Evolutionary conservation across 192 early-diverging fungal species (phyloP), one percentile per base, ranked within the genome.

Genomic region (Podila verticillata): DNA sequence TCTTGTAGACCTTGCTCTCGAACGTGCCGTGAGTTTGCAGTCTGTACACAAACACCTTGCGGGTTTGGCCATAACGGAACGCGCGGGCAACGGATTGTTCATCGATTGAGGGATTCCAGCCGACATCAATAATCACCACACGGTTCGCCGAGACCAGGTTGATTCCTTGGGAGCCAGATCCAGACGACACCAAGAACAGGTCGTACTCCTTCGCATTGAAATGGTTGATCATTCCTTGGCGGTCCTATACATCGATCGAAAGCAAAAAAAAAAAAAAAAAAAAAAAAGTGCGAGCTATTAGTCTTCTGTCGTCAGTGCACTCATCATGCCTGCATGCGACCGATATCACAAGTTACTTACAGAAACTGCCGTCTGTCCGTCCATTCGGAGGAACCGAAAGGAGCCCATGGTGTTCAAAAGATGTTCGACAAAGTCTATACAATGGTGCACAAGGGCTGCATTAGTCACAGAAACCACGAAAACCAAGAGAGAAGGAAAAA

Each of bases 81-180:
- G 85, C 87, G 7, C 92, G 82, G 0, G 91, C 93, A 34, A 95
- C 86, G 4, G 92, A 90, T 81, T 95, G 93, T 56, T 95, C 90
- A 66, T 92, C 92, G 51, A 83, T 79, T 36, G 89, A 90, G 26
- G 94, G 94, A 60, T 95, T 96, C 93, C 93, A 96, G 47, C 92
- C 93, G 30, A 89, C 74, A 68, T 95, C 94, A 65, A 90, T 83
- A 17, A 96, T 65, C 20, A 96, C 82, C 7, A 96, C 89, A 5
- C 92, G 86, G 66, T 84, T 95, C 17, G 94, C 94, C 1, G 86
- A 84, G 4, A 86, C 75, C n/a, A 94, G 68, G 65, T 94, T 95
- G 20, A 93, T 72, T 13, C 91, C 92, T 39, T 60, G 72, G 39
- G 78, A 82, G 12, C 83, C 80, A 20, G 62, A 74, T 74, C 80